These are phyloP conservation scores for Ustulina deusta DNA, from an alignment of 2,329 filamentous ascomycete genomes.

Conservation along the genomic window DNA sequence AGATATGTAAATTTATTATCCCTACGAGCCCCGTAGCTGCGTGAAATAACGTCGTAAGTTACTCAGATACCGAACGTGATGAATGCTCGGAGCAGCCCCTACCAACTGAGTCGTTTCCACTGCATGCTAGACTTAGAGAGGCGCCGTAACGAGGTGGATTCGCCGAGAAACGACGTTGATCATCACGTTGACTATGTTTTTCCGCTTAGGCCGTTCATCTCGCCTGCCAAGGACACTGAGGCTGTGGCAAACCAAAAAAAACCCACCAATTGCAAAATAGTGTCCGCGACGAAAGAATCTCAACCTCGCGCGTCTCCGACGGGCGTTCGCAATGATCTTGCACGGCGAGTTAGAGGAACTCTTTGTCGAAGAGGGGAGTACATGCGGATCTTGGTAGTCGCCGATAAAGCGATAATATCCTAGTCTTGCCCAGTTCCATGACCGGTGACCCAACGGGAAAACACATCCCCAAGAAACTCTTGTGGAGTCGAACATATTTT, in stretches of 20 bases:
- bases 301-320: neutral
- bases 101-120: neutral
- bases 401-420: neutral
- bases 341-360: neutral
- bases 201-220: neutral
- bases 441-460: neutral
- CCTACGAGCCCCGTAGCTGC: neutral
- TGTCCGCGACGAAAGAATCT: constrained; percentile 5
- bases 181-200: neutral
- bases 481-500: constrained; percentile 31
- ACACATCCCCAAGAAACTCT: neutral
- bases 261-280: constrained; percentile 27
- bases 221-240: constrained; percentile 14
- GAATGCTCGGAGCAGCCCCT: neutral
- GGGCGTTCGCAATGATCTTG: neutral
- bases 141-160: neutral
- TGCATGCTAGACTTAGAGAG: neutral
- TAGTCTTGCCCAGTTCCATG: neutral
- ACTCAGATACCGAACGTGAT: neutral
- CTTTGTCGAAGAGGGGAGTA: neutral
- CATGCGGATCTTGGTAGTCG: neutral
- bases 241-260: constrained; percentile 5
- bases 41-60: neutral
- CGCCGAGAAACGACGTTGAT: constrained; percentile 3
- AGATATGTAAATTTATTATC: neutral